These are phyloP conservation scores for Carpinus viminea DNA, from an alignment of 306 rosid genomes.

Conservation along the genomic window DNA sequence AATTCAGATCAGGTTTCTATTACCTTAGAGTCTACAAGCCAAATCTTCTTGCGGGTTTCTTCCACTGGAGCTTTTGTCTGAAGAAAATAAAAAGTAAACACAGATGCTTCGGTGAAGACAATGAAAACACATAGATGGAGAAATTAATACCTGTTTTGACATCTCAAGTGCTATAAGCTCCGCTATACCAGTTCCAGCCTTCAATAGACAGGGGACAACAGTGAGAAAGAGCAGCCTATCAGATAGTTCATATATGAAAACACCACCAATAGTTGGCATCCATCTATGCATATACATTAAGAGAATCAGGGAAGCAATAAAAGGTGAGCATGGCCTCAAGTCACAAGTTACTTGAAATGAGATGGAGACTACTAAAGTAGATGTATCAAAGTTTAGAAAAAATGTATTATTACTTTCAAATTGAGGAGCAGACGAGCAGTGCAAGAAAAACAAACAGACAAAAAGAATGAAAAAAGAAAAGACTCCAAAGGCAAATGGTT, in stretches of 20 bases:
- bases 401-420: neutral
- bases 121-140: neutral
- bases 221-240: constrained; percentile 34
- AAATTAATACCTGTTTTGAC: constrained; percentile 72
- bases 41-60: constrained; percentile 88
- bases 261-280: neutral
- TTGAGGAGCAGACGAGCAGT: neutral
- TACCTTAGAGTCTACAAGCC: constrained; percentile 99
- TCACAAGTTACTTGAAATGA: neutral
- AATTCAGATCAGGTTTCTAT: neutral
- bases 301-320: neutral
- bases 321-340: constrained; percentile 9
- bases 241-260: neutral
- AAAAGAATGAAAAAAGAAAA: neutral
- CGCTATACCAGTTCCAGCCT: constrained; percentile 99
- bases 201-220: constrained; percentile 41
- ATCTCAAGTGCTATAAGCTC: constrained; percentile 96
- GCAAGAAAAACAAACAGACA: neutral
- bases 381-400: neutral
- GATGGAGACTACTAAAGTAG: neutral
- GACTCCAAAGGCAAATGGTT: neutral
- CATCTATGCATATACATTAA: neutral
- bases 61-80: constrained; percentile 77
- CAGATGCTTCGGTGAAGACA: constrained; percentile 14
- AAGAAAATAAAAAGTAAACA: constrained; percentile 13